phyloP scores from a whole-genome alignment of 2,329 filamentous ascomycete genomes.

The Talaromyces albobiverticillius region DNA sequence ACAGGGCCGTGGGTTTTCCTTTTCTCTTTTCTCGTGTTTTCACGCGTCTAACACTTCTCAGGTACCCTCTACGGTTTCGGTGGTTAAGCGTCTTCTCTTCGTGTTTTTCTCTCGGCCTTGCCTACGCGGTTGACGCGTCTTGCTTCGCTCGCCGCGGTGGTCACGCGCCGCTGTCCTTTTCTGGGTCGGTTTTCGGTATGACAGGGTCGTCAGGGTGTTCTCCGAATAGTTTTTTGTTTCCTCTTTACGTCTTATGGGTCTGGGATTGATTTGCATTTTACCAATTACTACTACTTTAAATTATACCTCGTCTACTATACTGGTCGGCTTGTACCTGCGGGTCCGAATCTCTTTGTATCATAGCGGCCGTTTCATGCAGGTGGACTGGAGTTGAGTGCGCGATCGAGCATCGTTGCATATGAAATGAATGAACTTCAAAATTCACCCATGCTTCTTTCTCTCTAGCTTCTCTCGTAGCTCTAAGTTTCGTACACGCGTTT shows the following conservation, averaged over 20 bases:
- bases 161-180: conserved; percentile 35
- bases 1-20: conserved; percentile 54
- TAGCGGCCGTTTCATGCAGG: conserved; percentile 34
- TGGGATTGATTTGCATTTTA: conserved; percentile 37
- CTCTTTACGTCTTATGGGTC: conserved; percentile 40
- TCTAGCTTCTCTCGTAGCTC: too few relatives aligned
- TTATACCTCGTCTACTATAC: conserved; percentile 15
- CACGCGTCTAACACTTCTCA: conserved; percentile 19
- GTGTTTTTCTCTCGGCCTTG: conserved; percentile 30
- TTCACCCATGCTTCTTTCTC: too few relatives aligned
- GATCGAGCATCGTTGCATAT: conserved; percentile 5
- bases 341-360: conserved; percentile 40
- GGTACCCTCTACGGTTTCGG: conserved; percentile 81
- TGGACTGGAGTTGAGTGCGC: conserved; percentile 21
- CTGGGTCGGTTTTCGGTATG: conserved; percentile 42
- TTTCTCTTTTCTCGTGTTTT: not conserved
- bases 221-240: conserved; percentile 33
- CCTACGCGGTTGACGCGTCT: conserved; percentile 25
- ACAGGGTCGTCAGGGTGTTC: conserved; percentile 44
- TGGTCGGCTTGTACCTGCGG: conserved; percentile 35
- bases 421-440: conserved; percentile 15
- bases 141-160: conserved; percentile 18
- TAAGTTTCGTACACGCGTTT: too few relatives aligned
- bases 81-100: conserved; percentile 59
- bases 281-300: conserved; percentile 34